Base-by-base conservation (phyloP, 176 grass and related monocot genomes). In the Melocanna baccifera region DNA sequence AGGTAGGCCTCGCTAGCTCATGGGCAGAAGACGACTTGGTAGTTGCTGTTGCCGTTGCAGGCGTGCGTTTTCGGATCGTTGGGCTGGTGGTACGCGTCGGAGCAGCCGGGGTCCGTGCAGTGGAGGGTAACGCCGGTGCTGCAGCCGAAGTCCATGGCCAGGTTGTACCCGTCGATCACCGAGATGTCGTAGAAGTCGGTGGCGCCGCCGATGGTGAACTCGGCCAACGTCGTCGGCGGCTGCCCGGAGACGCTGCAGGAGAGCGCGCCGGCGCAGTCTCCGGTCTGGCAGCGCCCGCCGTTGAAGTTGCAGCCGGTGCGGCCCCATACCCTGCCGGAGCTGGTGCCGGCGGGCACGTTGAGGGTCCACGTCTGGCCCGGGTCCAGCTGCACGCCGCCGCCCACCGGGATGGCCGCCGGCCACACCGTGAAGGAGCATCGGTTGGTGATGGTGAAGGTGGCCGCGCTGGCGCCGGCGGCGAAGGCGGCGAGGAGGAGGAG, bases 21-120 rank as follows among this genome's bases (percentile, higher is more conserved):
- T 30, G 85, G 85, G 37, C 85, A 87, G 68, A 87, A 87, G 32
- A 46, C 52, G 1, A 87, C 1, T 39, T 67, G 45, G 59, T 74
- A 87, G 59, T 66, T 34, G 58, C 67, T 86, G 67, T 80, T 80
- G 56, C 56, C 16, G 3, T 4, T 4, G 84, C 84, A 86, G 0
- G 29, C 15, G 18, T 43, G 22, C 5, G 0, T 62, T 22, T 52
- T 64, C 0, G 4, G 1, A 4, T 79, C 75, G 3, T 0, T 14
- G 0, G 76, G 22, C 2, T 5, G 55, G 9, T 22, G 66, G 30
- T 41, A 72, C 0, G 67, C 84, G 1, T 39, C 43, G 0, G 42
- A n/a, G 56, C 76, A 86, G 3, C 2, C 6, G 0, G 14, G 5
- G 0, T 6, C 32, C 70, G 6, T 13, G 85, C 85, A 87, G 0